A percentile compares a stretch with the other conserved stretches of the same genome.
These are phyloP conservation scores for Penicillium concentricum DNA, from an alignment of 2,329 filamentous ascomycete species.

Conservation along the genomic window DNA sequence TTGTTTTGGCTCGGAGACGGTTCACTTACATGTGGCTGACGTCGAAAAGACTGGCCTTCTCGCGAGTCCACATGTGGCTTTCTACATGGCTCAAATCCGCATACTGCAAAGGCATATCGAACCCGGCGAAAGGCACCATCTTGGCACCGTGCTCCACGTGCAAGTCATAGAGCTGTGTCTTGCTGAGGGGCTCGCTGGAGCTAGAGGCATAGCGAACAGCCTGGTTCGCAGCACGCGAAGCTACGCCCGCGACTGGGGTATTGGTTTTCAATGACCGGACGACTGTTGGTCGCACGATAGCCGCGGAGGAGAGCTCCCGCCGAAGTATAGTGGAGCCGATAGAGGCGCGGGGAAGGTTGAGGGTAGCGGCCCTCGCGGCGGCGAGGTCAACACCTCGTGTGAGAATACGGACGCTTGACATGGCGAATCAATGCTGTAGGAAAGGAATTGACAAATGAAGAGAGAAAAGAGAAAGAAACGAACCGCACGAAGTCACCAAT, in stretches of 20 bases:
- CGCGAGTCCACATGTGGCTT: constrained; percentile 86
- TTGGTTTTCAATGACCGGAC: constrained; percentile 11
- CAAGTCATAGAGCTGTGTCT: constrained; percentile 74
- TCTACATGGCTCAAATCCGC: constrained; percentile 71
- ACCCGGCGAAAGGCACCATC: constrained; percentile 96
- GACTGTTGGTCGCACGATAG: constrained; percentile 27
- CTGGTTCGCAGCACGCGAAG: constrained; percentile 14
- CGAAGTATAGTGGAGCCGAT: constrained; percentile 33
- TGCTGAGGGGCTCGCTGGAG: constrained; percentile 29
- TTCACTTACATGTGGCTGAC: constrained; percentile 83
- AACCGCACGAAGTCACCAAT: constrained; percentile 9
- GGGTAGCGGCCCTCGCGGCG: constrained; percentile 25
- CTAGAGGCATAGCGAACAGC: constrained; percentile 36
- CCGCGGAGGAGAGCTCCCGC: constrained; percentile 29
- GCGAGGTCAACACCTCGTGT: constrained; percentile 32
- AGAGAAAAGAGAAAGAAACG: constrained; percentile 13
- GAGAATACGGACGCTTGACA: constrained; percentile 33
- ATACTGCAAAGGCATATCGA: constrained; percentile 91
- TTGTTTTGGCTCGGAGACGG: neutral
- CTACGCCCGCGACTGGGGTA: constrained; percentile 11
- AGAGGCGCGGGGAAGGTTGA: constrained; percentile 27
- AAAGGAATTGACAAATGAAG: constrained; percentile 15
- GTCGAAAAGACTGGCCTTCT: constrained; percentile 88
- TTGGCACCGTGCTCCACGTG: constrained; percentile 78
- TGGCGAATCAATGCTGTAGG: constrained; percentile 20